A percentile compares a stretch with the other conserved stretches of the same genome.
phyloP scores from a whole-genome alignment of 2,329 filamentous ascomycete species.

The Paracamarosporium sp. region DNA sequence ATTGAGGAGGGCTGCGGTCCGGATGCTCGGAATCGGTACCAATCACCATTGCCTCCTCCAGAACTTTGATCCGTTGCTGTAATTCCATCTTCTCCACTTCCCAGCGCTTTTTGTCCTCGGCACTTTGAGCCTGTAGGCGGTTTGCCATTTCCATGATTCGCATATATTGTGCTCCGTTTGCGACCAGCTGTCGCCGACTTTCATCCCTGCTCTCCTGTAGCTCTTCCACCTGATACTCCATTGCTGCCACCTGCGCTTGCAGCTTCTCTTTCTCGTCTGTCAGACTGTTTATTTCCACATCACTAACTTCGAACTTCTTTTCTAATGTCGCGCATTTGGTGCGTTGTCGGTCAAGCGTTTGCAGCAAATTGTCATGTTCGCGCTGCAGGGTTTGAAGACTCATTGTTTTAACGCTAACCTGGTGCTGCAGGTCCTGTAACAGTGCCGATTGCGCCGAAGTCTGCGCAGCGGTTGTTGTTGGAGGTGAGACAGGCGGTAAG shows the following conservation, averaged over 20 bases:
- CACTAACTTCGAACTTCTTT: conserved; percentile 48
- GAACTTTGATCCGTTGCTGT: conserved; percentile 41
- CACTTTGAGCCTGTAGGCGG: conserved; percentile 51
- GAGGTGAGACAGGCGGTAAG: conserved; percentile 33
- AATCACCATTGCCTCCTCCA: conserved; percentile 44
- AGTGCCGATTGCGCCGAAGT: conserved; percentile 47
- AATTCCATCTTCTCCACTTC: conserved; percentile 48
- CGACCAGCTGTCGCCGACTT: conserved; percentile 49
- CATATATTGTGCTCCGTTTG: conserved; percentile 58
- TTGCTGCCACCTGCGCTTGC: conserved; percentile 52
- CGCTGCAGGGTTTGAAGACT: conserved; percentile 60
- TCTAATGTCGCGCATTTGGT: conserved; percentile 58
- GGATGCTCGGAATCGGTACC: conserved; percentile 14
- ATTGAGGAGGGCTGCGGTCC: not conserved
- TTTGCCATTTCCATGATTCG: conserved; percentile 59
- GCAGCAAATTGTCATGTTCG: conserved; percentile 61
- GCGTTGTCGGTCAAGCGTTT: conserved; percentile 59
- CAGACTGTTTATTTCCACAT: conserved; percentile 55
- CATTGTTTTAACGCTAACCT: conserved; percentile 61
- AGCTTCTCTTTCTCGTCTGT: conserved; percentile 59
- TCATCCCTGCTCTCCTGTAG: conserved; percentile 57
- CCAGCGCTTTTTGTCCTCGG: conserved; percentile 52
- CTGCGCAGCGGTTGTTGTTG: conserved; percentile 24
- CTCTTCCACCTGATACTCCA: conserved; percentile 60
- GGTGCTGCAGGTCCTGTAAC: conserved; percentile 60